A percentile compares a stretch with the other conserved stretches of the same genome.
Conservation (phyloP, 2,329 filamentous ascomycete genomes). For the Penicillium crustosum region DNA sequence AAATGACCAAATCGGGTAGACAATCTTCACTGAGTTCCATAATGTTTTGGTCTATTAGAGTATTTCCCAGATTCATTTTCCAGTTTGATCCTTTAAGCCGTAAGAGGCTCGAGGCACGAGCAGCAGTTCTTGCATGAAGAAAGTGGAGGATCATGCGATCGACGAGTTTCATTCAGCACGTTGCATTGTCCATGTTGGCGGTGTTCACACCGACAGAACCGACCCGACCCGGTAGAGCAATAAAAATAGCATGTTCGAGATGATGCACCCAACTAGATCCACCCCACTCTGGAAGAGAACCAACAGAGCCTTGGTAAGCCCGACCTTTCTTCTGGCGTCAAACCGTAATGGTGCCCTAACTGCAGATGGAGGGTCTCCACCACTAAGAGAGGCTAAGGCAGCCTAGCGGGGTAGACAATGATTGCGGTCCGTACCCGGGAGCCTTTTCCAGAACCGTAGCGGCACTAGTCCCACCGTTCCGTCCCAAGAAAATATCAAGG, state of each 20-base stretch:
- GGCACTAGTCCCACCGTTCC: not conserved
- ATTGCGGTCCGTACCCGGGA: conserved; percentile 26
- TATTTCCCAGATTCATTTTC: conserved; percentile 9
- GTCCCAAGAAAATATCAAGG: not conserved
- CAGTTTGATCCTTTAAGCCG: not conserved
- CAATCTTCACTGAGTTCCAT: conserved; percentile 17
- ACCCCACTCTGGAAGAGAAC: not conserved
- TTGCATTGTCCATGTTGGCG: conserved; percentile 23
- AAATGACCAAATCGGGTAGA: conserved; percentile 12
- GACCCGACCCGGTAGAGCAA: conserved; percentile 9
- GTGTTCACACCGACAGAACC: conserved; percentile 31
- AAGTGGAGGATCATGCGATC: conserved; percentile 31
- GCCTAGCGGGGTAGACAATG: conserved; percentile 14
- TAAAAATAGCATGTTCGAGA: conserved; percentile 9
- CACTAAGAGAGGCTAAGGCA: conserved; percentile 18
- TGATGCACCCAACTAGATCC: conserved; percentile 12
- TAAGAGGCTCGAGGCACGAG: conserved; percentile 27
- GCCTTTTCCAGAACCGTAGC: conserved; percentile 22
- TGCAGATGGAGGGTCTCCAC: conserved; percentile 6
- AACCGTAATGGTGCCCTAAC: conserved; percentile 14
- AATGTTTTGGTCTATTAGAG: conserved; percentile 22
- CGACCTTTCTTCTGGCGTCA: not conserved
- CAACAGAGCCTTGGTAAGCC: not conserved
- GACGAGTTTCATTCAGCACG: conserved; percentile 25
- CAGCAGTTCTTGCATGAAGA: conserved; percentile 25